phyloP scores from a whole-genome alignment of 768 basidiomycete species.

The Amanita muscaria region DNA sequence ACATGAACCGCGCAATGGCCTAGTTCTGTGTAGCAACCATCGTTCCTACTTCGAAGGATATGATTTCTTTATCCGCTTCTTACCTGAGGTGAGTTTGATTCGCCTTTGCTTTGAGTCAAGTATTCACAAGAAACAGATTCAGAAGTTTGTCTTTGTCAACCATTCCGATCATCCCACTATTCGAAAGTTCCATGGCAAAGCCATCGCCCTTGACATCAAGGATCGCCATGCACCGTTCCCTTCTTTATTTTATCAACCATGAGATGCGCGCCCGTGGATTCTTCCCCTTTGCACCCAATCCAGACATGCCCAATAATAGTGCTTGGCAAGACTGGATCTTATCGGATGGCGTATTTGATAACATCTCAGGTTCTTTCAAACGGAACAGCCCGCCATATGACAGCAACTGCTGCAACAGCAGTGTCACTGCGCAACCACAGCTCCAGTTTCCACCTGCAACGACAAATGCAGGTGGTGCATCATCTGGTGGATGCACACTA shows the following conservation, averaged over 20 bases:
- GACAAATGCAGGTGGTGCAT: neutral
- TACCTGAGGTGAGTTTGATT: neutral
- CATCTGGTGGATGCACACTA: conserved; percentile 14
- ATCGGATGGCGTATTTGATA: conserved; percentile 12
- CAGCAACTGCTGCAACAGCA: too few species aligned
- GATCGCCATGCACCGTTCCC: too few species aligned
- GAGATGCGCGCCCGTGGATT: conserved; percentile 27
- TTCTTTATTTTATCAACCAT: conserved; percentile 24
- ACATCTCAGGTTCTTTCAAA: conserved; percentile 12
- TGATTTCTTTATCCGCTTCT: neutral
- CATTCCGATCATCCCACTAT: conserved; percentile 14
- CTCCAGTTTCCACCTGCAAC: neutral
- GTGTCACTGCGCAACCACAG: too few species aligned
- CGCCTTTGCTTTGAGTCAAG: neutral
- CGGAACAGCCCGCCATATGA: conserved; percentile 11
- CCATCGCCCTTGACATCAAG: conserved; percentile 21
- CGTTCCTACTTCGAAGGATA: neutral
- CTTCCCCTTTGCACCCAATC: conserved; percentile 19
- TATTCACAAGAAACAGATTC: conserved; percentile 13
- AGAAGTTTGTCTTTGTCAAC: conserved; percentile 23
- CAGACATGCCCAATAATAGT: conserved; percentile 9
- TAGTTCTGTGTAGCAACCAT: neutral
- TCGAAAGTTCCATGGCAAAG: conserved; percentile 24
- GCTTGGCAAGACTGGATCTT: too few species aligned
- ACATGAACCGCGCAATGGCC: neutral